Base-by-base conservation (phyloP, 805 yeast species). In the Kodamaea neixiangensis region DNA sequence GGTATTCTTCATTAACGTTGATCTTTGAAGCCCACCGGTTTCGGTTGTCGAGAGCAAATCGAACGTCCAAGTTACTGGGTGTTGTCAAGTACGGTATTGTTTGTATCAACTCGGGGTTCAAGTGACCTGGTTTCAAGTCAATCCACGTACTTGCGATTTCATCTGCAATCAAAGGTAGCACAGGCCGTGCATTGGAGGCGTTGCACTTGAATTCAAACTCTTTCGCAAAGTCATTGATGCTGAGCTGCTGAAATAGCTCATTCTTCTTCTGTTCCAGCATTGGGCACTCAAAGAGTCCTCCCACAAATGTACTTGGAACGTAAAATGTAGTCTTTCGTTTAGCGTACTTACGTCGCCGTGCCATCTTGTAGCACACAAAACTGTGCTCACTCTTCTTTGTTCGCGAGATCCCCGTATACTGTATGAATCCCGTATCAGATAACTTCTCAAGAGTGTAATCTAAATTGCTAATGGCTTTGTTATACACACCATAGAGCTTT, bases 161-260 rank as follows among this genome's bases (percentile, higher is more conserved):
- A 51, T 84, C 88, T 0, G 89, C 84, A n/a, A 79, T 61, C 33
- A 86, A 62, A 0, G 91, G 90, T 33, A 72, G 57, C 2, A 85
- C 52, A 0, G 89, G 87, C 3, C 52, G 60, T 3, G 80, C 62
- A 6, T 62, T 56, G 0, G 65, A 50, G 1, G 60, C 40, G 38
- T 67, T 69, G 57, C 85, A 81, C 9, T 50, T 44, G 34, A 73
- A 57, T 1, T 63, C 59, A 22, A 45, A 14, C 22, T 31, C 34
- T n/a, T 44, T 44, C 17, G 34, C 7, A 11, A 44, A 31, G 34
- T 58, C 56, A 7, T 50, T 44, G 1, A 54, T 48, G 7, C 50
- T 25, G 21, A 60, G 54, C 38, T 52, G 22, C 48, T 54, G 50
- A 62, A 59, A 46, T 58, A 65, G 22, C 46, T 52, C 41, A 17